These are phyloP conservation scores for Leucosporidium scottii DNA, from an alignment of 768 basidiomycete species.

Conservation along the genomic window DNA sequence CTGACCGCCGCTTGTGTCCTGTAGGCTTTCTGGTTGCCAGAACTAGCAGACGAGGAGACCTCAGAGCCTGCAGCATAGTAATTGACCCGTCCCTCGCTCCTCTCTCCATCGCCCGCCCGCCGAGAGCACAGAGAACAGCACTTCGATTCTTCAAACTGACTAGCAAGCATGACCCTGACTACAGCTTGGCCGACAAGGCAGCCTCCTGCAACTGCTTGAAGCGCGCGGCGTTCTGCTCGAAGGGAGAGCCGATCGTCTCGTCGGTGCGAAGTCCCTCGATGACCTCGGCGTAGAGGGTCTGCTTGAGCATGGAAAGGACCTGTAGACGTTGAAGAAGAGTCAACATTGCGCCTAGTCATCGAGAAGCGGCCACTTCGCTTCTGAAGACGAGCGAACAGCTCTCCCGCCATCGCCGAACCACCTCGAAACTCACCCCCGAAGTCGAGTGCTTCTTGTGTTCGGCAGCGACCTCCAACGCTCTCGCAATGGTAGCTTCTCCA, in stretches of 20 bases:
- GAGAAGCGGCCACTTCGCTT: too few relatives aligned
- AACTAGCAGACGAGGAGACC: slow-evolving; percentile 37
- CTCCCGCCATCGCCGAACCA: too few relatives aligned
- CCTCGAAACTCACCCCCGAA: not conserved
- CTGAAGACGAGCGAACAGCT: too few relatives aligned
- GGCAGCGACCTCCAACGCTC: slow-evolving; percentile 15
- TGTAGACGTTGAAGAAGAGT: not conserved
- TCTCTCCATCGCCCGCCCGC: too few relatives aligned
- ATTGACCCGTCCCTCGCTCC: too few relatives aligned
- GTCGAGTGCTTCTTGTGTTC: not conserved
- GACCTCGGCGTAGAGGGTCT: not conserved
- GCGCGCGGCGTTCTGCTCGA: not conserved
- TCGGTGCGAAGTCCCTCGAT: not conserved
- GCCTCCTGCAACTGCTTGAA: not conserved
- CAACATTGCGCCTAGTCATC: too few relatives aligned
- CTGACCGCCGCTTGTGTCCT: not conserved
- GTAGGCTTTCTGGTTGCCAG: slow-evolving; percentile 62
- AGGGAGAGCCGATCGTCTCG: not conserved
- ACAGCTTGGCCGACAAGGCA: not conserved
- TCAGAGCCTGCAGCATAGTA: too few relatives aligned
- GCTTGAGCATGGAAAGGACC: slow-evolving; percentile 3
- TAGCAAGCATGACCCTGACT: not conserved
- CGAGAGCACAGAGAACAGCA: too few relatives aligned
- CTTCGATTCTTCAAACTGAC: too few relatives aligned
- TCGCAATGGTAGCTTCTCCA: slow-evolving; percentile 8